Base-by-base conservation (phyloP, 148 eudicot species). In the Chenopodium suecicum region DNA sequence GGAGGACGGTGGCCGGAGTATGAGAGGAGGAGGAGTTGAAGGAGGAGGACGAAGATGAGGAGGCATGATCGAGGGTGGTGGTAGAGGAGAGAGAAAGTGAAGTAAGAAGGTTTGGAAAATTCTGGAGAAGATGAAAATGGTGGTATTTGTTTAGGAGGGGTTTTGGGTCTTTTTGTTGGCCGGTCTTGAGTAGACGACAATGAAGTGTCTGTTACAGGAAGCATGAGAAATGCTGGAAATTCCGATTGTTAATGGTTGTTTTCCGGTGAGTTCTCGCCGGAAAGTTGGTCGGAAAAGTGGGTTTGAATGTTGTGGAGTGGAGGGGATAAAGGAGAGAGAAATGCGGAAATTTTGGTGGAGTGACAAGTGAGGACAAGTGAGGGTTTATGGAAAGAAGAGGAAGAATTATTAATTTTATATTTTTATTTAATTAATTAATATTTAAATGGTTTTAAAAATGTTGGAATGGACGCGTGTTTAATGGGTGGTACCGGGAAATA, bases 1-100 rank as follows among this genome's bases (percentile, higher is more conserved):
- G 60, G 20, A 10, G 62, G 62, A 17, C 62, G 62, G 62, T 13
- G 62, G 62, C 62, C 20, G 62, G 22, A 56, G 62, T 14, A 56
- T 12, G 62, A 17, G 82, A 85, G 46, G 76, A 78, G 46, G 85
- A 89, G 70, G 81, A 89, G 80, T 82, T 95, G 98, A 81, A 93
- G 84, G 34, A 78, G 20, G 82, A 93, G 77, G 77, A 95, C 78
- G 76, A 78, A 63, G 86, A 93, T 54, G 82, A 95, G 77, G 73
- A 95, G 86, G 82, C 92, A 95, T 70, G 87, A 78, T 62, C 93
- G 88, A 47, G 91, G 94, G 85, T 88, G 88, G 70, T 67, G 58
- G 70, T 14, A 4, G 62, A 16, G 22, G 20, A 56, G 22, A 56
- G 62, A 56, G 20, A 77, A 82, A 75, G 82, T 77, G 78, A 50